These are phyloP conservation scores for Wallacemonas sp. DNA, from an alignment of 208 protist genomes.

Conservation along the genomic window DNA sequence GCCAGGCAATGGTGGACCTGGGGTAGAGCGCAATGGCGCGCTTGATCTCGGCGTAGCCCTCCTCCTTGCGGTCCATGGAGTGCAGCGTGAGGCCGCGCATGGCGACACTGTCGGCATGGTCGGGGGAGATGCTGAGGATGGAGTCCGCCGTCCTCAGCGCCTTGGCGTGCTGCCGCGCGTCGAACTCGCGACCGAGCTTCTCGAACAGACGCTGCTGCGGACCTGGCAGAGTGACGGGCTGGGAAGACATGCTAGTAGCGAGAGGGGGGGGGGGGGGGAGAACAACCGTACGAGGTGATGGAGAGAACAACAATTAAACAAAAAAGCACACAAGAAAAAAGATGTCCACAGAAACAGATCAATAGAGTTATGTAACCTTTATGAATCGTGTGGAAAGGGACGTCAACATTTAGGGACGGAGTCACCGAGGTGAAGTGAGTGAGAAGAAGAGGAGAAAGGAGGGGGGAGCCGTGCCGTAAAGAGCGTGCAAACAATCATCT, in stretches of 20 bases:
- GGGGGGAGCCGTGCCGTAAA: too few species aligned
- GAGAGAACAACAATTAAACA: too few species aligned
- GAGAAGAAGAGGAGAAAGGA: too few species aligned
- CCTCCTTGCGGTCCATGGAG: slow-evolving; percentile 70
- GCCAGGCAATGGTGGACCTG: slow-evolving; percentile 91
- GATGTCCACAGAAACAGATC: too few species aligned
- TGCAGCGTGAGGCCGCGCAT: slow-evolving; percentile 81
- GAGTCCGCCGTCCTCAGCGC: slow-evolving; percentile 69
- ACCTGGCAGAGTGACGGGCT: slow-evolving; percentile 27
- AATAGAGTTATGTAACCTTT: too few species aligned
- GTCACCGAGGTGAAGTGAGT: too few species aligned
- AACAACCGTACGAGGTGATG: too few species aligned
- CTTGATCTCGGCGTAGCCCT: slow-evolving; percentile 66
- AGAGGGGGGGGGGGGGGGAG: too few species aligned
- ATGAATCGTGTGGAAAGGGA: too few species aligned
- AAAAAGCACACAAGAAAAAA: too few species aligned
- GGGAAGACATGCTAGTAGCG: neutral
- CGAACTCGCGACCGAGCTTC: slow-evolving; percentile 77
- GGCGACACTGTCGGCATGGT: slow-evolving; percentile 84
- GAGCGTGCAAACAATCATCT: too few species aligned
- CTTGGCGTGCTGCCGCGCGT: slow-evolving; percentile 80
- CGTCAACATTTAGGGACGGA: too few species aligned
- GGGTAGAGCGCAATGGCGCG: slow-evolving; percentile 51
- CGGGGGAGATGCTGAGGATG: slow-evolving; percentile 64
- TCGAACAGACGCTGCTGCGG: slow-evolving; percentile 79